Conservation (phyloP, 1,139 yeast species). For the Blastobotrys arbuscula region DNA sequence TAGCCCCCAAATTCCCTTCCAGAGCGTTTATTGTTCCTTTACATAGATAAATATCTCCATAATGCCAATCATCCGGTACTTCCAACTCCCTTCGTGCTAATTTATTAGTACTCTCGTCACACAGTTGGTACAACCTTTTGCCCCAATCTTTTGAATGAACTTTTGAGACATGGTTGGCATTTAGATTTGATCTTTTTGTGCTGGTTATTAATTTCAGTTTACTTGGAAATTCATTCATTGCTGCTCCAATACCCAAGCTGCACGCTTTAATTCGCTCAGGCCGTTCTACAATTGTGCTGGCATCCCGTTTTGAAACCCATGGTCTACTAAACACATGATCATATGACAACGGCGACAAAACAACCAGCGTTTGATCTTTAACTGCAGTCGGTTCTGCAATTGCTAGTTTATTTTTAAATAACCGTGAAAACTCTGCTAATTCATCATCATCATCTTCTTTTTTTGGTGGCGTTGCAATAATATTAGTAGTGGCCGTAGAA, state of each 20-base stretch:
- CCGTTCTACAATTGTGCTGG: constrained; percentile 71
- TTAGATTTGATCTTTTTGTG: constrained; percentile 43
- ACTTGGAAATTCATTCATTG: constrained; percentile 63
- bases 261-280: constrained; percentile 77
- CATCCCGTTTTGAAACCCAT: constrained; percentile 69
- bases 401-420: constrained; percentile 9
- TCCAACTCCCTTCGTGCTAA: constrained; percentile 55
- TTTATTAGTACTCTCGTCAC: constrained; percentile 54
- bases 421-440: constrained; percentile 9
- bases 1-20: constrained; percentile 74
- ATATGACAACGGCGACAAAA: constrained; percentile 33
- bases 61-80: constrained; percentile 78
- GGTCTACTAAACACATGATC: constrained; percentile 66
- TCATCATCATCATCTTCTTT: constrained; percentile 6
- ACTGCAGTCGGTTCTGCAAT: constrained; percentile 1
- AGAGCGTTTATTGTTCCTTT: constrained; percentile 66
- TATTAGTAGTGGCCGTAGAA: neutral
- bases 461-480: too few species aligned
- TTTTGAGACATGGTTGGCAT: constrained; percentile 53
- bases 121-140: constrained; percentile 49
- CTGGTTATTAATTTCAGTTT: constrained; percentile 51
- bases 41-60: constrained; percentile 74
- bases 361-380: constrained; percentile 21
- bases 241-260: constrained; percentile 73
- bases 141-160: constrained; percentile 83